Evolutionary conservation across 768 basidiomycete species (phyloP), one percentile per base, ranked within the genome.

Genomic region (Suillus fuscotomentosus): DNA sequence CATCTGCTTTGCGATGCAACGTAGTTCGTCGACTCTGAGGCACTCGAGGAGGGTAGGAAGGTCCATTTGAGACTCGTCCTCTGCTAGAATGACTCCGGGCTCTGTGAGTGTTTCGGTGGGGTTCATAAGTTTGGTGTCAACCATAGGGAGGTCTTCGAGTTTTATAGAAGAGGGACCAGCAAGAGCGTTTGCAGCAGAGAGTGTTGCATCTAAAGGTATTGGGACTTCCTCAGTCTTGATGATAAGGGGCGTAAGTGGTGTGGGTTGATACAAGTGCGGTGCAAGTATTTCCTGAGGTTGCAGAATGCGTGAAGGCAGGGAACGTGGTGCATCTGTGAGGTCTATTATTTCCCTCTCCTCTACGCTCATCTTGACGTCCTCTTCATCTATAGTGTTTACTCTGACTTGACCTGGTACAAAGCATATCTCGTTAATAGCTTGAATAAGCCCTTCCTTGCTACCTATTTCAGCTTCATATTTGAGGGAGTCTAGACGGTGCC

Each of bases 401-500:
- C 22, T 42, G 15, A 67, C 45, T 24, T 62, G 57, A 27, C 56
- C 39, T 20, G 56, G 56, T 20, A 27, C 17, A 41, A 24, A 39
- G 60, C 83, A 86, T 2, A 88, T 73, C 61, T 78, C 80, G 15
- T 80, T 67, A 61, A 88, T 80, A 5, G 83, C 84, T 5, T 70
- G 65, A 2, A 73, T 66, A 24, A 86, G 73, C 60, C 76, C 61
- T 70, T 71, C 66, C 15, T 68, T 55, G 55, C 75, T 68, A 62
- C 82, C 80, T 74, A 88, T 64, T 70, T 83, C 81, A 8, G 61
- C 51, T 59, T 71, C 69, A 61, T 83, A 84, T 63, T 76, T 81
- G 24, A 89, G 74, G 2, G 75, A 66, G 47, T 75, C 73, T 6
- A 83, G 75, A 3, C 85, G 82, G 64, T 86, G 81, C 79, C 87